phyloP scores from a whole-genome alignment of 78 protist genomes.

The Protostelium mycophagum region DNA sequence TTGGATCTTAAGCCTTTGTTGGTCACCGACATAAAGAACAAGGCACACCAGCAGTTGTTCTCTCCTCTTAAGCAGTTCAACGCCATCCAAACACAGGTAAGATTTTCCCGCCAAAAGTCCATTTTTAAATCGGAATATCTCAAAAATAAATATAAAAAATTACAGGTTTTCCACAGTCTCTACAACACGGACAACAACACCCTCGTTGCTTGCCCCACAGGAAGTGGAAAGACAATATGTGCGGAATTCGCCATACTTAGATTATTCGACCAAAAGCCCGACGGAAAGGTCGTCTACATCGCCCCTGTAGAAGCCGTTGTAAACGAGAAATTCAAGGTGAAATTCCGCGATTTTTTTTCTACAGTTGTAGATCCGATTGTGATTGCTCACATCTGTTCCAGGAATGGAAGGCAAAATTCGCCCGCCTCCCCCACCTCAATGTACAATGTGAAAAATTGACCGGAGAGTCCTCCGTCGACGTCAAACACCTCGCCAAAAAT shows the following conservation, averaged over 20 bases:
- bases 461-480: not conserved
- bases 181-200: conserved; percentile 94
- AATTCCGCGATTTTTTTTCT: too few relatives aligned
- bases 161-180: conserved; percentile 82
- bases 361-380: too few relatives aligned
- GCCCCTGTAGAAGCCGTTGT: conserved; percentile 99
- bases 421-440: not conserved
- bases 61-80: conserved; percentile 88
- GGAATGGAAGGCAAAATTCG: conserved; percentile 90
- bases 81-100: conserved; percentile 98
- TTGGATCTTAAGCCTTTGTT: conserved; percentile 93
- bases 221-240: conserved; percentile 95
- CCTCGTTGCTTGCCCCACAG: conserved; percentile 98
- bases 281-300: conserved; percentile 93
- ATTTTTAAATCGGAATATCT: too few relatives aligned
- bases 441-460: not conserved
- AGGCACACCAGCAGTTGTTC: conserved; percentile 66
- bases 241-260: conserved; percentile 97
- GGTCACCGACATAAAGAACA: conserved; percentile 60
- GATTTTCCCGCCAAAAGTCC: not conserved
- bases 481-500: not conserved
- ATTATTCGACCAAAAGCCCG: conserved; percentile 41
- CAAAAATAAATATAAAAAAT: not conserved
- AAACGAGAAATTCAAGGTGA: conserved; percentile 97
- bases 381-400: too few relatives aligned